Evolutionary conservation across 2,329 filamentous ascomycete species (phyloP).

Genomic region (Penicillium sp.): DNA sequence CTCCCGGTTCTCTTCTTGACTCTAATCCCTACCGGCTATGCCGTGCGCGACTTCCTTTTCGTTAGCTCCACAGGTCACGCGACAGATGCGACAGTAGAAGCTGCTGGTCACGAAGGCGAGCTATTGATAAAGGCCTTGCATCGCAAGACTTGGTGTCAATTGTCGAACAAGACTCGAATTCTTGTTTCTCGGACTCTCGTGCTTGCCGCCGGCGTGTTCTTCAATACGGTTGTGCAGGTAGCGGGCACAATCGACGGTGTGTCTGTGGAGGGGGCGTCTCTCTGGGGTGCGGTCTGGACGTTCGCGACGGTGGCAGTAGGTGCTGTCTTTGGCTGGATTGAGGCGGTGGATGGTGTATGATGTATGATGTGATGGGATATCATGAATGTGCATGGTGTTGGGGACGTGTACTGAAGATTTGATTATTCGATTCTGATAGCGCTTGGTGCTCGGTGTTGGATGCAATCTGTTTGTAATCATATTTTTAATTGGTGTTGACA

Average conservation of each 20-base stretch:
- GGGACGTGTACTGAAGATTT: background rate
- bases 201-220: constrained; percentile 47
- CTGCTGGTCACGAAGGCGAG: constrained; percentile 66
- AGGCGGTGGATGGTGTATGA: constrained; percentile 31
- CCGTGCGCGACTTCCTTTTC: constrained; percentile 76
- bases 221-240: constrained; percentile 65
- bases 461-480: background rate
- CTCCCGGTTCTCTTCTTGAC: constrained; percentile 48
- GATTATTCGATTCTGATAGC: background rate
- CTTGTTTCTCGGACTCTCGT: constrained; percentile 63
- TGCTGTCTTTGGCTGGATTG: constrained; percentile 40
- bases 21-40: constrained; percentile 68
- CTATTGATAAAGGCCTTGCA: constrained; percentile 69
- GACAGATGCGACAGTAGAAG: constrained; percentile 51
- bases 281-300: constrained; percentile 77
- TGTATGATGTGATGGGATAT: background rate
- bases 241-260: constrained; percentile 68
- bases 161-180: constrained; percentile 60
- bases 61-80: constrained; percentile 50
- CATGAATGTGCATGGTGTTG: background rate
- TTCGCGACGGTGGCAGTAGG: constrained; percentile 43
- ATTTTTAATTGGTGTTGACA: background rate
- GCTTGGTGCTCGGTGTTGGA: background rate
- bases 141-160: constrained; percentile 61
- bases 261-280: constrained; percentile 66